phyloP scores from a whole-genome alignment of 2,329 filamentous ascomycete genomes.

The Fusarium sp. region DNA sequence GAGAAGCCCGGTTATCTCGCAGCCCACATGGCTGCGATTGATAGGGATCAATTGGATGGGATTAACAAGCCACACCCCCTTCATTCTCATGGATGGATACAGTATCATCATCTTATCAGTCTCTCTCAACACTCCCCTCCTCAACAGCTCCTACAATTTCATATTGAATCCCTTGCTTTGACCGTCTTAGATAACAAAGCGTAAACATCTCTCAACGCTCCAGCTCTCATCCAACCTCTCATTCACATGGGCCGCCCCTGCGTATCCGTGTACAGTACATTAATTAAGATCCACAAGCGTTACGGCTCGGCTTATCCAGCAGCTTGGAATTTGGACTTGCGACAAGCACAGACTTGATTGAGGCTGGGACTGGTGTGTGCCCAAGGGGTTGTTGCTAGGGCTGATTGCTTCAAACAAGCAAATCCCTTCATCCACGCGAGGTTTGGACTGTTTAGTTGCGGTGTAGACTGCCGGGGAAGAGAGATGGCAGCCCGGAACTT shows the following conservation, averaged over 20 bases:
- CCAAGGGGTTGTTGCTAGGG: slow-evolving; percentile 12
- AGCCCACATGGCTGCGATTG: slow-evolving; percentile 16
- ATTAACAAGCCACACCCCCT: slow-evolving; percentile 29
- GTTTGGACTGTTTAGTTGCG: slow-evolving; percentile 26
- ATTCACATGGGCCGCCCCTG: slow-evolving; percentile 26
- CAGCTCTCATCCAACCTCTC: slow-evolving; percentile 34
- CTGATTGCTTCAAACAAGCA: slow-evolving; percentile 27
- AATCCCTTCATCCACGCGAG: slow-evolving; percentile 14
- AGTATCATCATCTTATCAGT: slow-evolving; percentile 21
- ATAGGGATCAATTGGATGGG: slow-evolving; percentile 31
- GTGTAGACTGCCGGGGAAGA: slow-evolving; percentile 33
- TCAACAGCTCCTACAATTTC: not conserved
- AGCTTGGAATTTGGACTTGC: slow-evolving; percentile 41
- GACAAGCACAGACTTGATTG: slow-evolving; percentile 33
- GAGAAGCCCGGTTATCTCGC: slow-evolving; percentile 23
- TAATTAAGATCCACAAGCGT: slow-evolving; percentile 35
- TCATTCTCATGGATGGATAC: slow-evolving; percentile 10
- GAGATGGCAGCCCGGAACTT: slow-evolving; percentile 26
- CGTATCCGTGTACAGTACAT: slow-evolving; percentile 3
- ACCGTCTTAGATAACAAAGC: slow-evolving; percentile 12
- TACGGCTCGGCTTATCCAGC: slow-evolving; percentile 31
- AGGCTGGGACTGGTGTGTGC: slow-evolving; percentile 14
- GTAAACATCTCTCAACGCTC: slow-evolving; percentile 8
- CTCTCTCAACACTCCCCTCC: slow-evolving; percentile 33
- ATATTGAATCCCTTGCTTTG: slow-evolving; percentile 15